Percentiles rank a stretch among this genome's conserved stretches.
phyloP scores from a whole-genome alignment of 345 rosid species.

The Zanthoxylum bungeanum region DNA sequence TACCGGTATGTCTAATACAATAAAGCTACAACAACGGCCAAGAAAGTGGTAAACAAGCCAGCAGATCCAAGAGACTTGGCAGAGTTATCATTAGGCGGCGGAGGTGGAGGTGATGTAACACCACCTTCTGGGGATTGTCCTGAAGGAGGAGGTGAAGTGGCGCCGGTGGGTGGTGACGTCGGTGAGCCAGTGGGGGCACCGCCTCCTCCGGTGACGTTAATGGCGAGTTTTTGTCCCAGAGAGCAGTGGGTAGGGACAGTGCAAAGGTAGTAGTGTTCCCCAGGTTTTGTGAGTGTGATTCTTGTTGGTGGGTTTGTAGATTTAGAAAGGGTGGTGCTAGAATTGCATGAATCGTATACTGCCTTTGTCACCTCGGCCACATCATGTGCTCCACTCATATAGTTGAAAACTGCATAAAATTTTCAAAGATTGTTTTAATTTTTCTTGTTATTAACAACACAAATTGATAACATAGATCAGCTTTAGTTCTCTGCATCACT shows the following conservation, averaged over 20 bases:
- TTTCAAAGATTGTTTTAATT: neutral
- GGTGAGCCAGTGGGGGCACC: neutral
- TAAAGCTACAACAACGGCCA: constrained; percentile 29
- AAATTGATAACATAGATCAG: neutral
- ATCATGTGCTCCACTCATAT: constrained; percentile 15
- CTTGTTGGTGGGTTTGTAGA: constrained; percentile 29
- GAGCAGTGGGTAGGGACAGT: constrained; percentile 30
- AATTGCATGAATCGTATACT: constrained; percentile 31
- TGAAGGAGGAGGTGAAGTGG: constrained; percentile 8
- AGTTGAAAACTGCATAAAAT: constrained; percentile 32
- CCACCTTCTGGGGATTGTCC: constrained; percentile 23
- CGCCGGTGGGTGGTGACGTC: constrained; percentile 3
- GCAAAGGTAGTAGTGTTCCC: constrained; percentile 42
- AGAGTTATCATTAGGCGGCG: too few species aligned
- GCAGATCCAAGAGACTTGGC: constrained; percentile 36
- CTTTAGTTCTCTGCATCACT: neutral
- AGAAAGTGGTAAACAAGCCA: constrained; percentile 25
- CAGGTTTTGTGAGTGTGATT: constrained; percentile 31
- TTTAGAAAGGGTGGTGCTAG: constrained; percentile 11
- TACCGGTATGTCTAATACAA: constrained; percentile 25
- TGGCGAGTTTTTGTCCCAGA: constrained; percentile 26
- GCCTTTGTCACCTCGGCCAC: constrained; percentile 35
- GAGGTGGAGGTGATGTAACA: constrained; percentile 29
- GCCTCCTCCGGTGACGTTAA: constrained; percentile 18
- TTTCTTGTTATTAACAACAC: neutral